Evolutionary conservation across 2,329 filamentous ascomycete species (phyloP), one percentile per base, ranked within the genome.

Genomic region (Sporothrix luriei): DNA sequence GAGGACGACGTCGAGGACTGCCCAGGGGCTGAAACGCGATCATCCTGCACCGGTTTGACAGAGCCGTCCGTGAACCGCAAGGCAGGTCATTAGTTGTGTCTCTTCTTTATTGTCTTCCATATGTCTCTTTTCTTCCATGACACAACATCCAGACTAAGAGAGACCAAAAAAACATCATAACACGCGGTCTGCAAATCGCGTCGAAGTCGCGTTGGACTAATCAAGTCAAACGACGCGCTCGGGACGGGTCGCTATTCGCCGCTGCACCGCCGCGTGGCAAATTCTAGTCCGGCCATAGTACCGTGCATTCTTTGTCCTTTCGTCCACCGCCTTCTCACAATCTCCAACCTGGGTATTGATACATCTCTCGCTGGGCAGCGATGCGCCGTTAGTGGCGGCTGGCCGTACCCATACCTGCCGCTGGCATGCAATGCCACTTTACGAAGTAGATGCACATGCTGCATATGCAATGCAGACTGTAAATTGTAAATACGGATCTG

Each of bases 341-440:
- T 2, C n/a, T n/a, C 40, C 54, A 7, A 14, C 43, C 43, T 49
- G 54, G 65, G 73, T 74, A 74, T 70, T 68, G 69, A 73, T 72
- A 73, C 72, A 72, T 73, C 55, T 70, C 71, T 72, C 61, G 71
- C 76, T 77, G 76, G 75, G 76, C 76, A 77, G 75, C 75, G 66
- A 77, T 76, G 76, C 76, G 72, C 76, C 73, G 68, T 59, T 73
- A 73, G 72, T 69, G 40, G 72, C 66, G 51, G 38, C 61, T 40
- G 62, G 33, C 21, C 40, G 46, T 19, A 59, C 57, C 19, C 33
- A 29, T 61, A 70, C 66, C 9, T 21, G 13, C 2, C 46, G 33
- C 38, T 40, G 16, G n/a, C n/a, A n/a, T 38, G 19, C 54, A 16
- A 40, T 57, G 29, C 29, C 54, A 57, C 54, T 9, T n/a, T n/a